Percentiles rank a stretch among this genome's conserved stretches.
Evolutionary conservation across 805 yeast species (phyloP).

Genomic region (Barnettozyma salicaria): DNA sequence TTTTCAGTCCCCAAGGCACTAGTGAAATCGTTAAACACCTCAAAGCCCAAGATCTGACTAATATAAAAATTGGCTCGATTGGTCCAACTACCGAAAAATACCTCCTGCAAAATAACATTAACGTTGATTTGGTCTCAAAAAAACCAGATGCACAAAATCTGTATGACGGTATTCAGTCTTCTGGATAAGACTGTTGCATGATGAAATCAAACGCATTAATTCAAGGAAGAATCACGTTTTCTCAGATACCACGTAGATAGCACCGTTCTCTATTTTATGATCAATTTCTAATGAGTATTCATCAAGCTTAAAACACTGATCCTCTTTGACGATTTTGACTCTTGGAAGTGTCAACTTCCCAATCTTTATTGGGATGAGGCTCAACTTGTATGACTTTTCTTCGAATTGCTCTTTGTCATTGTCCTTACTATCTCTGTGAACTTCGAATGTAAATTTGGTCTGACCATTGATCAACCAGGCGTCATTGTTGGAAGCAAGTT

Average conservation of each 20-base stretch:
- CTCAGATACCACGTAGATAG: slow-evolving; percentile 67
- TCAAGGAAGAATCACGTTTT: neutral
- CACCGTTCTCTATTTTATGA: slow-evolving; percentile 61
- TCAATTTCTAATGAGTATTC: slow-evolving; percentile 51
- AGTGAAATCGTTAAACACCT: slow-evolving; percentile 48
- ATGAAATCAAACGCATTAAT: neutral
- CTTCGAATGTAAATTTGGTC: slow-evolving; percentile 45
- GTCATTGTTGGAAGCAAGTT: slow-evolving; percentile 49
- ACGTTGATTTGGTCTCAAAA: slow-evolving; percentile 57
- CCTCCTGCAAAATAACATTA: slow-evolving; percentile 44
- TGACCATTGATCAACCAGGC: slow-evolving; percentile 80
- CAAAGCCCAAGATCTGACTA: slow-evolving; percentile 5
- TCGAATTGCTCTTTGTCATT: slow-evolving; percentile 13
- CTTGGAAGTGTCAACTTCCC: slow-evolving; percentile 71
- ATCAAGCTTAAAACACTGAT: slow-evolving; percentile 25
- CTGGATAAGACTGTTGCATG: slow-evolving; percentile 1
- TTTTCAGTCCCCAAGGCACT: slow-evolving; percentile 91
- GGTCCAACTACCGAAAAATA: slow-evolving; percentile 87
- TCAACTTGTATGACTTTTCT: slow-evolving; percentile 29
- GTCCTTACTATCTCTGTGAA: slow-evolving; percentile 20
- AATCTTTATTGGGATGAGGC: slow-evolving; percentile 65
- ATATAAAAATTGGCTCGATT: slow-evolving; percentile 61
- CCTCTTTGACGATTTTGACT: slow-evolving; percentile 38
- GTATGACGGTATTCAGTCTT: slow-evolving; percentile 28
- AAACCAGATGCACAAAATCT: slow-evolving; percentile 69